Evolutionary conservation across 495 filamentous ascomycete species (phyloP).

Genomic region (Penicillium ochrochloron): DNA sequence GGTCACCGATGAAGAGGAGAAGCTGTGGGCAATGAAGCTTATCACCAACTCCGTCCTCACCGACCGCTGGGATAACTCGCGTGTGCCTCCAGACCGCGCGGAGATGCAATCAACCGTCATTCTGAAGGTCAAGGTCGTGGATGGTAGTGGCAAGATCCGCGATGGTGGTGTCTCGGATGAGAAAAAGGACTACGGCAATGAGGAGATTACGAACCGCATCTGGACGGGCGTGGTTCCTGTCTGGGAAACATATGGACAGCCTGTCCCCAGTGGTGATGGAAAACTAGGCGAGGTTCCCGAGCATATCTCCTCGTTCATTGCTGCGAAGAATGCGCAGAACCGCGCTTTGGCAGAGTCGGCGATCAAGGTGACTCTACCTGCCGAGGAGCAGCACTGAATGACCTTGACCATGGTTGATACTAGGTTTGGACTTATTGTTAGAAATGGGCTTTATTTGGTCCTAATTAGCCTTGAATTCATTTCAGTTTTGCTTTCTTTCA

Average conservation of each 20-base stretch:
- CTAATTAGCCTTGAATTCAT: neutral
- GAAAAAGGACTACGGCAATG: constrained; percentile 65
- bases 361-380: constrained; percentile 35
- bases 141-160: constrained; percentile 80
- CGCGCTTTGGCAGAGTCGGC: constrained; percentile 58
- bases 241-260: constrained; percentile 66
- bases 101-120: constrained; percentile 83
- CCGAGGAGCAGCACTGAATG: constrained; percentile 44
- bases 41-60: constrained; percentile 77
- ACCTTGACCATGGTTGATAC: neutral
- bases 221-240: constrained; percentile 90
- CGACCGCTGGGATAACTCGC: constrained; percentile 69
- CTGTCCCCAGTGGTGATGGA: constrained; percentile 68
- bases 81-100: constrained; percentile 70
- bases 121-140: constrained; percentile 67
- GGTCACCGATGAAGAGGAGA: constrained; percentile 71
- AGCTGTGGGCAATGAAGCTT: constrained; percentile 80
- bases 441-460: neutral
- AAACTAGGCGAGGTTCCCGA: constrained; percentile 61
- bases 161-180: constrained; percentile 73
- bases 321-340: constrained; percentile 57
- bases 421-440: neutral
- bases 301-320: constrained; percentile 64
- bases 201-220: constrained; percentile 60
- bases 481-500: too few species aligned